Evolutionary conservation across 495 filamentous ascomycete species (phyloP).

Genomic region (Trichoderma orchidacearum): DNA sequence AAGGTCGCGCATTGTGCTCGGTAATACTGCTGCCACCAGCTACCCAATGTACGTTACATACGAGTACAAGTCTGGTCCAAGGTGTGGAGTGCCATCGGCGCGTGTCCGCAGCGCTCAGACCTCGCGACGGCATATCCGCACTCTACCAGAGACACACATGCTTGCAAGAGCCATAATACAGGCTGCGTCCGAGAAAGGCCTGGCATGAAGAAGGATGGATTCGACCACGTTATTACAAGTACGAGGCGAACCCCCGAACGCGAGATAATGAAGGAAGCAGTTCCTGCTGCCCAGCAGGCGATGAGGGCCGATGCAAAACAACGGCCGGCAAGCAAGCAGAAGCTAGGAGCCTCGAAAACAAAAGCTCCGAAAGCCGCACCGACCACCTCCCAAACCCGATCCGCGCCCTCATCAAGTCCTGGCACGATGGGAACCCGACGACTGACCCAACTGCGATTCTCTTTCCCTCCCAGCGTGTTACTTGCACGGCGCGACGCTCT

Average conservation of each 20-base stretch:
- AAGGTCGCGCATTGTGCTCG: no score
- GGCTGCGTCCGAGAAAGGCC: no score
- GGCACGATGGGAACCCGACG: neutral
- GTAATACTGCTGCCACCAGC: no score
- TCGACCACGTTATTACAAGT: no score
- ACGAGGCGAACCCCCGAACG: no score
- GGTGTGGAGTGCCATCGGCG: neutral
- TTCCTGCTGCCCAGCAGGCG: neutral
- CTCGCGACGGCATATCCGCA: neutral
- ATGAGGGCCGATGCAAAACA: neutral
- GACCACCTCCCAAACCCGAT: neutral
- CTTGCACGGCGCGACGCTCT: neutral
- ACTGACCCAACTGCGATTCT: neutral
- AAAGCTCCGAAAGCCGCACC: neutral
- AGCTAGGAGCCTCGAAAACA: neutral
- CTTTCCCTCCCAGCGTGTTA: neutral
- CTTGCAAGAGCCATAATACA: neutral
- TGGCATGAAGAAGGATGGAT: no score
- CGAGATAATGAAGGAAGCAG: no score
- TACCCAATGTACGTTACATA: no score
- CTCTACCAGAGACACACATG: neutral
- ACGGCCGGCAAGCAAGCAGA: neutral
- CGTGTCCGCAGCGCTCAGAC: neutral
- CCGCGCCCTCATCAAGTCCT: neutral
- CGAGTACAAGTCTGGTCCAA: no score